Conservation (phyloP, 768 basidiomycete genomes). For the Inosperma sp. region DNA sequence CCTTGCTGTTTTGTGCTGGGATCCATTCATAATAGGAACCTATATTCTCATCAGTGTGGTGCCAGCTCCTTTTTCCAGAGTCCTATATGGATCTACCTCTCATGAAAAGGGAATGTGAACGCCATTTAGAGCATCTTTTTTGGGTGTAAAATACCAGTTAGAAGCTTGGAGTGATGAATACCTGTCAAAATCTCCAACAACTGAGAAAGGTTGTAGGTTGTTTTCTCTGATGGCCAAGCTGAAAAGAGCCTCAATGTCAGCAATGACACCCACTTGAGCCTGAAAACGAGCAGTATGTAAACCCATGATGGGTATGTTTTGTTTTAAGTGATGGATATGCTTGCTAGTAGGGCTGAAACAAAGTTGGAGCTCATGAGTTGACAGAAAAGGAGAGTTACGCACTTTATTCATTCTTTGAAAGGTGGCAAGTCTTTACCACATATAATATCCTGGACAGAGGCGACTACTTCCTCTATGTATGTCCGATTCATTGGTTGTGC, state of each 20-base stretch:
- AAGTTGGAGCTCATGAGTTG: background rate
- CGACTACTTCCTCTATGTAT: slow-evolving; percentile 1
- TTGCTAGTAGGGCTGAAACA: background rate
- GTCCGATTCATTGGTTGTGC: background rate
- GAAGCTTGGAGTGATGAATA: background rate
- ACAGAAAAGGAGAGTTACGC: background rate
- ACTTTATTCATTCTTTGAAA: background rate
- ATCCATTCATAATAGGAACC: background rate
- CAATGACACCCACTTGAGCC: background rate
- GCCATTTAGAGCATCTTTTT: background rate
- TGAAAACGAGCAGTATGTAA: background rate
- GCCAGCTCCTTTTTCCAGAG: background rate
- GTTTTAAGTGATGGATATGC: background rate
- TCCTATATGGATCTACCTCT: background rate
- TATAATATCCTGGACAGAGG: background rate
- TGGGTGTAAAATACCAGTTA: background rate
- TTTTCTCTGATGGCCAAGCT: background rate
- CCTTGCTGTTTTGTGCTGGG: background rate
- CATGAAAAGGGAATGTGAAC: background rate
- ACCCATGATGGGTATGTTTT: background rate
- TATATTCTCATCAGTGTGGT: background rate
- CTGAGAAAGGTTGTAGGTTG: background rate
- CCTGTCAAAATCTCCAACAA: background rate
- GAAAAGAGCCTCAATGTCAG: background rate
- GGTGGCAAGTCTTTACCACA: slow-evolving; percentile 1